phyloP scores from a whole-genome alignment of 371 early-diverging fungal species.

The Mucor lusitanicus region DNA sequence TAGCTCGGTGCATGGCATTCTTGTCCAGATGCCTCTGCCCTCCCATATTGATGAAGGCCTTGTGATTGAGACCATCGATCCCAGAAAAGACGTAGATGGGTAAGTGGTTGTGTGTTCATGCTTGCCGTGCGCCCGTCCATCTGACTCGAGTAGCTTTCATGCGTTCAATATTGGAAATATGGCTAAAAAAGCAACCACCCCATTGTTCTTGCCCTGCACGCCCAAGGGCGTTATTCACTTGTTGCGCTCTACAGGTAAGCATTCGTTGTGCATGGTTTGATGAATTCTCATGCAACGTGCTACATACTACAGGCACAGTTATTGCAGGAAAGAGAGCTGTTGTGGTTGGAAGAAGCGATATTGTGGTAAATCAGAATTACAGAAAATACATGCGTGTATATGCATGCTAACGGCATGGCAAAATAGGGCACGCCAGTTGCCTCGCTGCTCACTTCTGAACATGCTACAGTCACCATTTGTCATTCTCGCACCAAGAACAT shows the following conservation, averaged over 20 bases:
- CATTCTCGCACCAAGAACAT: slow-evolving; percentile 84
- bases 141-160: slow-evolving; percentile 65
- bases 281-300: neutral
- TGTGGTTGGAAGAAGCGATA: slow-evolving; percentile 91
- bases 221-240: slow-evolving; percentile 89
- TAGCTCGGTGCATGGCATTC: slow-evolving; percentile 80
- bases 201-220: slow-evolving; percentile 90
- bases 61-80: slow-evolving; percentile 81
- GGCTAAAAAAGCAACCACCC: slow-evolving; percentile 73
- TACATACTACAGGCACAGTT: neutral
- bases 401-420: no score
- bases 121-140: neutral
- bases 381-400: neutral
- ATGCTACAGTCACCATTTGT: slow-evolving; percentile 92
- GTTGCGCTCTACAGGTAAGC: slow-evolving; percentile 56
- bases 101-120: slow-evolving; percentile 19
- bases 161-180: slow-evolving; percentile 87
- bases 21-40: slow-evolving; percentile 93
- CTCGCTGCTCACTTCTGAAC: slow-evolving; percentile 68
- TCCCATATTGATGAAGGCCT: slow-evolving; percentile 69
- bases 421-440: slow-evolving; percentile 77
- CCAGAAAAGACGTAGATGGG: slow-evolving; percentile 94
- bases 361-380: slow-evolving; percentile 53
- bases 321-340: slow-evolving; percentile 59
- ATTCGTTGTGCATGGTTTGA: neutral